A percentile compares a stretch with the other conserved stretches of the same genome.
These are phyloP conservation scores for Penicillium paxilli DNA, from an alignment of 495 filamentous ascomycete genomes.

Conservation along the genomic window DNA sequence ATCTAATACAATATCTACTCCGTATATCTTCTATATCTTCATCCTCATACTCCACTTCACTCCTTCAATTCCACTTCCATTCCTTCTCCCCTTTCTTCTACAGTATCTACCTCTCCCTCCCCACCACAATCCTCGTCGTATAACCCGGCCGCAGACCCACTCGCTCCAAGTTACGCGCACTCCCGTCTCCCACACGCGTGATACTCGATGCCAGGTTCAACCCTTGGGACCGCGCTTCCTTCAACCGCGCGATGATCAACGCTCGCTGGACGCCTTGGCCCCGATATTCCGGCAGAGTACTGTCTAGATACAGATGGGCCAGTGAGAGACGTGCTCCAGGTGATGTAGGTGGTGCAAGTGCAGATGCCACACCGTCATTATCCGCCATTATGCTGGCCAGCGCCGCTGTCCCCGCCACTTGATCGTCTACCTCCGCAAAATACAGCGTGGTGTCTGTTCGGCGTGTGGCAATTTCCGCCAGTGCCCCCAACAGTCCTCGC, in stretches of 20 bases:
- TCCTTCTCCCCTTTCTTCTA: no score
- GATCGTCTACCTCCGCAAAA: slow-evolving; percentile 2
- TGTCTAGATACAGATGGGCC: slow-evolving; percentile 16
- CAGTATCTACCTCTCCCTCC: neutral
- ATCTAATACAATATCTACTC: no score
- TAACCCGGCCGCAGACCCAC: slow-evolving; percentile 9
- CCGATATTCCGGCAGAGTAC: slow-evolving; percentile 6
- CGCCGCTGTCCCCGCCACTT: slow-evolving; percentile 11
- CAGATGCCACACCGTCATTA: neutral
- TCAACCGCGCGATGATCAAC: slow-evolving; percentile 11
- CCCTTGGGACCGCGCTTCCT: slow-evolving; percentile 2
- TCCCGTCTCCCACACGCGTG: slow-evolving; percentile 9
- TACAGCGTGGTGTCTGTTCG: slow-evolving; percentile 9
- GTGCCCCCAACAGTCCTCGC: slow-evolving; percentile 4
- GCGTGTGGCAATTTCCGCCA: slow-evolving; percentile 12
- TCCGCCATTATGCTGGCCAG: slow-evolving; percentile 10
- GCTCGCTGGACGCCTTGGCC: slow-evolving; percentile 14
- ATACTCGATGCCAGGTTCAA: slow-evolving; percentile 7
- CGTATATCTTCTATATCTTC: no score
- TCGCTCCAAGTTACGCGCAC: slow-evolving; percentile 14
- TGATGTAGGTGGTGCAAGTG: no score
- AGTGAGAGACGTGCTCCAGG: no score
- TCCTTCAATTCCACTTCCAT: no score
- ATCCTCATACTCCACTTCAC: no score
- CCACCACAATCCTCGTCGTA: slow-evolving; percentile 2